Conservation (phyloP, 306 rosid species). For the Gynostemma pentaphyllum region DNA sequence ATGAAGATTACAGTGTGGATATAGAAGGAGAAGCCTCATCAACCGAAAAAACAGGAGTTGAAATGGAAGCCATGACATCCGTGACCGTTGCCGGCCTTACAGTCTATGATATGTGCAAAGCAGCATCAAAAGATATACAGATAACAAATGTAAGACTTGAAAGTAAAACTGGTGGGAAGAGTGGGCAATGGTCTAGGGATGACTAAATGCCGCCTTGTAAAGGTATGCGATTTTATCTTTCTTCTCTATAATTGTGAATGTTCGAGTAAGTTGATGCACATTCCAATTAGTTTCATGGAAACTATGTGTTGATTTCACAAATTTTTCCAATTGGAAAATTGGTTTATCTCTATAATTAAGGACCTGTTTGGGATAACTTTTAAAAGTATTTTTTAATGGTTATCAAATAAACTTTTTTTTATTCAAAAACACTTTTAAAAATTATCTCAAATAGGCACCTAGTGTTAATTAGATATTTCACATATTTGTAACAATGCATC, state of each 20-base stretch:
- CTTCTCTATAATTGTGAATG: not conserved
- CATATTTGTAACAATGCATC: no score
- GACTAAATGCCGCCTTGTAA: slow-evolving; percentile 4
- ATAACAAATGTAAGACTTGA: slow-evolving; percentile 55
- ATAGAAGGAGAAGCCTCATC: slow-evolving; percentile 74
- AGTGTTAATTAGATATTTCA: no score
- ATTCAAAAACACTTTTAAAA: no score
- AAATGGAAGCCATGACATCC: slow-evolving; percentile 94
- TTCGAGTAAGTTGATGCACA: not conserved
- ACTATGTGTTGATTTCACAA: not conserved
- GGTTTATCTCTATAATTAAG: not conserved
- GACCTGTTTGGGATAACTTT: no score
- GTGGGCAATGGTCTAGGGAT: slow-evolving; percentile 64
- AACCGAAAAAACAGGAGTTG: slow-evolving; percentile 57
- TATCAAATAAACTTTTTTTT: no score
- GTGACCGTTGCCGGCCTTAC: slow-evolving; percentile 69
- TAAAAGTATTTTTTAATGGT: no score
- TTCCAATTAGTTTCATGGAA: not conserved
- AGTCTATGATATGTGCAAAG: slow-evolving; percentile 90
- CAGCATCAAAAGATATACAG: slow-evolving; percentile 63
- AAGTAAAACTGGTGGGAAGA: slow-evolving; percentile 80
- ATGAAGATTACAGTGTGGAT: slow-evolving; percentile 44
- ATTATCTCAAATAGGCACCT: no score
- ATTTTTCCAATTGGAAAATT: not conserved
- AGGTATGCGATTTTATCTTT: slow-evolving; percentile 2